A percentile compares a stretch with the other conserved stretches of the same genome.
Conservation (phyloP, 2,329 filamentous ascomycete species). For the Fusarium sp. region DNA sequence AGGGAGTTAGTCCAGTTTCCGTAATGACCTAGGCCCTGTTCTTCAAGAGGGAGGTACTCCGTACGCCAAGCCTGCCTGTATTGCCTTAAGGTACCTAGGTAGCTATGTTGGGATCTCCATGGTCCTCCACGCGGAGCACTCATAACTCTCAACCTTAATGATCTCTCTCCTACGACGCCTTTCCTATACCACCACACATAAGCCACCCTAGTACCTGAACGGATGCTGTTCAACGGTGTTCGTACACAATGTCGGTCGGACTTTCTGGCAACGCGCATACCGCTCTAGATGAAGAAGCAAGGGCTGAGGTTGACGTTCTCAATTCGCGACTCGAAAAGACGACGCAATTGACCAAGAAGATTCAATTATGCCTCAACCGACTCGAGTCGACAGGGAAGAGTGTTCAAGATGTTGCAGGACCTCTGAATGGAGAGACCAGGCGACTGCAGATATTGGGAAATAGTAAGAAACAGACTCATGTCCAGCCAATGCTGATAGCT, state of each 20-base stretch:
- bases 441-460: constrained; percentile 85
- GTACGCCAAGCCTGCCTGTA: background rate
- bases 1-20: constrained; percentile 12
- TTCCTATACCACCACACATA: background rate
- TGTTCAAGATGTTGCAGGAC: constrained; percentile 89
- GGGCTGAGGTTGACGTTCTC: constrained; percentile 74
- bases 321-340: constrained; percentile 87
- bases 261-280: constrained; percentile 54
- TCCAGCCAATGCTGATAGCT: constrained; percentile 10
- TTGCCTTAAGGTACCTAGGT: background rate
- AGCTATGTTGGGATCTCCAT: background rate
- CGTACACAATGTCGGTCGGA: constrained; percentile 59
- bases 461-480: constrained; percentile 58
- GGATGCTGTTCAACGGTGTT: background rate
- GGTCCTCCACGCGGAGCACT: constrained; percentile 3
- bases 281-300: constrained; percentile 70
- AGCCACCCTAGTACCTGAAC: background rate
- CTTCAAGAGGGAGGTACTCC: background rate
- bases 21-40: constrained; percentile 21
- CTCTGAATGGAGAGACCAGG: constrained; percentile 91
- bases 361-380: constrained; percentile 83
- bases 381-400: constrained; percentile 89
- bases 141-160: background rate
- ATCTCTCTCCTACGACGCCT: background rate
- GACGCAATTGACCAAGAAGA: constrained; percentile 91